Evolutionary conservation across 768 basidiomycete genomes (phyloP).

Genomic region (Boletus vinaceobasis): DNA sequence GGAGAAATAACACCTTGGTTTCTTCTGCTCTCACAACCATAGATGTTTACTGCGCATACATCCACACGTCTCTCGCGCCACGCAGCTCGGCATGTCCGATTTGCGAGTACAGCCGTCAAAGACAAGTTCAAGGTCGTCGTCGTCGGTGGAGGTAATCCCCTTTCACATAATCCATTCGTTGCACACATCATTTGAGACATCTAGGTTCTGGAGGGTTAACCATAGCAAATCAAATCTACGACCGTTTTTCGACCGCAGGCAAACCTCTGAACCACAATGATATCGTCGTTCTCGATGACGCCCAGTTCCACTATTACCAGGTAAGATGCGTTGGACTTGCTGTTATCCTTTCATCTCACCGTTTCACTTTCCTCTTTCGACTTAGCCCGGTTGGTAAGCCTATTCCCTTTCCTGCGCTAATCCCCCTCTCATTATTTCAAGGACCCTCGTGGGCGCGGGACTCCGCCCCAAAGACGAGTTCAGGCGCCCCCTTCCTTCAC

Average conservation of each 20-base stretch:
- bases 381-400: slow-evolving; percentile 83
- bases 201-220: slow-evolving; percentile 78
- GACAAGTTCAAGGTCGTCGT: slow-evolving; percentile 80
- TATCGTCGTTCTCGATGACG: slow-evolving; percentile 81
- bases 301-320: slow-evolving; percentile 84
- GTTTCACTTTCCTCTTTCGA: not conserved
- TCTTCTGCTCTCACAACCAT: not conserved
- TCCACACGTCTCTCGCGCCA: slow-evolving; percentile 3
- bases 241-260: slow-evolving; percentile 70
- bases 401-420: not conserved
- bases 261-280: slow-evolving; percentile 69
- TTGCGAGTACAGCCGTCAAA: slow-evolving; percentile 28
- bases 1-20: not conserved
- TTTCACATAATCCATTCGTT: not conserved
- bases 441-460: slow-evolving; percentile 93
- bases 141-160: slow-evolving; percentile 73
- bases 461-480: slow-evolving; percentile 68
- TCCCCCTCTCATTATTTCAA: slow-evolving; percentile 27
- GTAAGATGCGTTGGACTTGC: slow-evolving; percentile 33
- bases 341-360: slow-evolving; percentile 2
- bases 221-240: slow-evolving; percentile 84
- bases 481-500: slow-evolving; percentile 57
- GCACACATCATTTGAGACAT: slow-evolving; percentile 4
- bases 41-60: slow-evolving; percentile 9
- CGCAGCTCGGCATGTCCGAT: slow-evolving; percentile 13